Evolutionary conservation across 2,329 filamentous ascomycete genomes (phyloP).

Genomic region (Paracorniculantispora psalliotae): DNA sequence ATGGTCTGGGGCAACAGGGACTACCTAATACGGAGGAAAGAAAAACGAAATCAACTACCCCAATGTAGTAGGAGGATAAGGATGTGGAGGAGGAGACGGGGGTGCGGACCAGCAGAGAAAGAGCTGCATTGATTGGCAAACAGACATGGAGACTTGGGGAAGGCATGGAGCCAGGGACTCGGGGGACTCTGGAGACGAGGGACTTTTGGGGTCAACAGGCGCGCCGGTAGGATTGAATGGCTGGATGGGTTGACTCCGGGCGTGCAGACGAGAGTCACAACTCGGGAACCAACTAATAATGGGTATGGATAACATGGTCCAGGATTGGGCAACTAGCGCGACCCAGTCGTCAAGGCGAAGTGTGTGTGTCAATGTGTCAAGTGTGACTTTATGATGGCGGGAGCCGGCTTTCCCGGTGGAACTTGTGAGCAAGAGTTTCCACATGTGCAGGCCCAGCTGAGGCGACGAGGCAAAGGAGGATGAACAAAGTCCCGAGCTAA

Average conservation of each 20-base stretch:
- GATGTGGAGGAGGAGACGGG: conserved; percentile 7
- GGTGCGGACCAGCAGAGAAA: background rate
- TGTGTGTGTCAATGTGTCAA: background rate
- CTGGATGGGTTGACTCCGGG: background rate
- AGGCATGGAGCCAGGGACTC: no score
- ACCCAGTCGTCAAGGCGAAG: background rate
- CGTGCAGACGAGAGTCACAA: background rate
- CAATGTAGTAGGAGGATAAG: conserved; percentile 9
- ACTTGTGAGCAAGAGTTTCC: background rate
- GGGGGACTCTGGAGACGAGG: background rate
- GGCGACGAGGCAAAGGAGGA: conserved; percentile 6
- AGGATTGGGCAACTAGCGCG: background rate
- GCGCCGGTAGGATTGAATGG: background rate
- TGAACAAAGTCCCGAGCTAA: background rate
- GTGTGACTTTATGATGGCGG: background rate
- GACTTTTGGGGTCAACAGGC: background rate
- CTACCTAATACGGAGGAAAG: background rate
- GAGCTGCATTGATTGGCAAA: background rate
- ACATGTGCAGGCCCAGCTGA: conserved; percentile 1
- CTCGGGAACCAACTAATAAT: background rate
- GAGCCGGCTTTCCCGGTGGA: background rate
- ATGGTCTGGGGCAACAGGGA: background rate
- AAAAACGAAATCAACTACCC: background rate
- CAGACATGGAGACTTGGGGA: background rate
- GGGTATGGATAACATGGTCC: background rate